These are phyloP conservation scores for Saccharum hybrid DNA, from an alignment of 202 grass and related monocot species.

Conservation along the genomic window DNA sequence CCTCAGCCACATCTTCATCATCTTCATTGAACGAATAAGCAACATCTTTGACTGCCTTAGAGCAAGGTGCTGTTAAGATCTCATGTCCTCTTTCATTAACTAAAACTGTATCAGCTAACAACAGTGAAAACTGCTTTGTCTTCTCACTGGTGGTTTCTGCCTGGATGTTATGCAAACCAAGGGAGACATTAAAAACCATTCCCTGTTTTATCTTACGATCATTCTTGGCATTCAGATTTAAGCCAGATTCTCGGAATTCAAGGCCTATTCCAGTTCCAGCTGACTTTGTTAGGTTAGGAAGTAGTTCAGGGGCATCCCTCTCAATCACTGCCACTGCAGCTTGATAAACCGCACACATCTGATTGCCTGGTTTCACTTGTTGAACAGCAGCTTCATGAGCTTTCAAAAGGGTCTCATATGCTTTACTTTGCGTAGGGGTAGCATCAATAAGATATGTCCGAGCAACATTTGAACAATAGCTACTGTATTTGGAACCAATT, in stretches of 20 bases:
- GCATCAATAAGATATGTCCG: conserved; percentile 79
- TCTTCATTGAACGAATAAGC: conserved; percentile 81
- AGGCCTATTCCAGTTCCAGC: conserved; percentile 83
- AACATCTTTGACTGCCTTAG: conserved; percentile 77
- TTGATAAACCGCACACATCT: conserved; percentile 59
- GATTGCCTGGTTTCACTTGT: conserved; percentile 60
- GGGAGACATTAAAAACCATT: conserved; percentile 79
- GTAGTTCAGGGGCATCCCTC: conserved; percentile 68
- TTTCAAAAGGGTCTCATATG: conserved; percentile 72
- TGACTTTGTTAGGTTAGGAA: conserved; percentile 64
- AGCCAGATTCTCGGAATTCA: conserved; percentile 75
- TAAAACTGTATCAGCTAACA: conserved; percentile 77
- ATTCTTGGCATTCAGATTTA: conserved; percentile 68
- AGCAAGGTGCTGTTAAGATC: conserved; percentile 67
- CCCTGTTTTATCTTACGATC: conserved; percentile 57
- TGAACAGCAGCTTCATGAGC: conserved; percentile 70
- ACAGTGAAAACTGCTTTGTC: conserved; percentile 70
- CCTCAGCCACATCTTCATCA: conserved; percentile 50
- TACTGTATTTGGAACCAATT: conserved; percentile 68
- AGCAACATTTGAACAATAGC: conserved; percentile 80
- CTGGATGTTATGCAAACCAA: conserved; percentile 77
- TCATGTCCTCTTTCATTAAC: conserved; percentile 60
- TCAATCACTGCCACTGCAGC: conserved; percentile 57
- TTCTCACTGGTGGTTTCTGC: conserved; percentile 64
- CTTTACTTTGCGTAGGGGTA: conserved; percentile 55